Conservation (phyloP, 371 early-diverging fungal genomes). For the Basidiobolus meristosporus region DNA sequence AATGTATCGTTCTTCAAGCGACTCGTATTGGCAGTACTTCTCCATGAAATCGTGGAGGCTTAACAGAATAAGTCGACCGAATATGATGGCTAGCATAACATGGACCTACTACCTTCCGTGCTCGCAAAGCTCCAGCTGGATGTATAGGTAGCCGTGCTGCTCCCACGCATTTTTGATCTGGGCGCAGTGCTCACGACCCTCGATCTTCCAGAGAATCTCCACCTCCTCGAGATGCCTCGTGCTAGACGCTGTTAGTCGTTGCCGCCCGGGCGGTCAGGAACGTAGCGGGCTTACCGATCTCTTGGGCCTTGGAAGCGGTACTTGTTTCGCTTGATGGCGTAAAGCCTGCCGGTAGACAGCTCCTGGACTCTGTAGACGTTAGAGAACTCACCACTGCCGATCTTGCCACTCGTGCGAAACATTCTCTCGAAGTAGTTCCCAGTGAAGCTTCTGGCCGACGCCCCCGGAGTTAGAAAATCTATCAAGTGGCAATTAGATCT, state of each 20-base stretch:
- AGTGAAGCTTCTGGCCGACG: not conserved
- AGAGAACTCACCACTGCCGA: slow-evolving; percentile 68
- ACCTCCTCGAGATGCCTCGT: slow-evolving; percentile 61
- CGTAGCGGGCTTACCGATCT: slow-evolving; percentile 25
- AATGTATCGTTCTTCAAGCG: slow-evolving; percentile 34
- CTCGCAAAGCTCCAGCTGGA: slow-evolving; percentile 77
- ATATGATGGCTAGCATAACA: not conserved
- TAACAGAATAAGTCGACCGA: not conserved
- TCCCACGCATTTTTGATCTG: slow-evolving; percentile 74
- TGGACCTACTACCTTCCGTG: slow-evolving; percentile 36
- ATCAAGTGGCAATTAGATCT: not conserved
- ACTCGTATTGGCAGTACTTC: slow-evolving; percentile 12
- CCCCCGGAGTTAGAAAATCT: not conserved
- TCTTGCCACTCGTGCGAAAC: not conserved
- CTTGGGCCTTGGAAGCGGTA: slow-evolving; percentile 40
- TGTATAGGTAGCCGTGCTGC: slow-evolving; percentile 65
- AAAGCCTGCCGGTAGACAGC: slow-evolving; percentile 25
- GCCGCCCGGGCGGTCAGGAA: not conserved
- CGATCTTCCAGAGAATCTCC: slow-evolving; percentile 44
- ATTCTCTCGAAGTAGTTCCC: not conserved
- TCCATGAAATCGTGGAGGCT: slow-evolving; percentile 14
- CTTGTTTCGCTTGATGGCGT: slow-evolving; percentile 63
- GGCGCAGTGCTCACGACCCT: slow-evolving; percentile 33
- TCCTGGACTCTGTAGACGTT: slow-evolving; percentile 49
- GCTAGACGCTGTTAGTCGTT: slow-evolving; percentile 7